These are phyloP conservation scores for Phytopythium boreale DNA, from an alignment of 352 stramenopile species.

Conservation along the genomic window DNA sequence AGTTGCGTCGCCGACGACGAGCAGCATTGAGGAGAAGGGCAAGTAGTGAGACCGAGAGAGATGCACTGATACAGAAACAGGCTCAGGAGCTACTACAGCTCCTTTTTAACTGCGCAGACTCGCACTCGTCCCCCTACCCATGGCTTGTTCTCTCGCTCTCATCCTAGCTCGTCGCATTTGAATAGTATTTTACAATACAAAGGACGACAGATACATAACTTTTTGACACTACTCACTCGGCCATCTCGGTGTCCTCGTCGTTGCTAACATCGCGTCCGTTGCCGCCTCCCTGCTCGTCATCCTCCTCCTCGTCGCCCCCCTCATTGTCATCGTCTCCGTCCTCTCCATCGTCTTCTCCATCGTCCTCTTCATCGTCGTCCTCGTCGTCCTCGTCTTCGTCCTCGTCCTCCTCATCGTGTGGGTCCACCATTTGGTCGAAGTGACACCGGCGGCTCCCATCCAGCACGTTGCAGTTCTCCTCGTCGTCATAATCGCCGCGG, in stretches of 20 bases:
- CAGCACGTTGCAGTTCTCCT: conserved; percentile 84
- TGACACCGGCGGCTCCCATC: conserved; percentile 53
- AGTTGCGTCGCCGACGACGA: conserved; percentile 70
- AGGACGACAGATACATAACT: background rate
- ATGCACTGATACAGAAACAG: background rate
- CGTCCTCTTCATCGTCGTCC: conserved; percentile 43
- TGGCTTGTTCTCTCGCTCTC: background rate
- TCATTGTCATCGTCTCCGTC: conserved; percentile 40
- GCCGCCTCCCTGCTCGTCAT: conserved; percentile 30
- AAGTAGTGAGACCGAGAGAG: background rate
- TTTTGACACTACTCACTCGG: conserved; percentile 18
- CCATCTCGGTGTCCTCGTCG: conserved; percentile 40
- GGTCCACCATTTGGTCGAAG: conserved; percentile 58
- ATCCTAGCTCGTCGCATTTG: conserved; percentile 4
- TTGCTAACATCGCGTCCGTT: conserved; percentile 13
- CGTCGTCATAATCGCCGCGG: conserved; percentile 67
- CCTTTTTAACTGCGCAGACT: too few species aligned
- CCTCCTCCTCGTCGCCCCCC: conserved; percentile 12
- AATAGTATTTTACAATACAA: conserved; percentile 6
- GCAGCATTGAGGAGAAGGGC: conserved; percentile 6
- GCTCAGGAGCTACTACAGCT: conserved; percentile 2
- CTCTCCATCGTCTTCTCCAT: conserved; percentile 31
- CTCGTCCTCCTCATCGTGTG: conserved; percentile 44
- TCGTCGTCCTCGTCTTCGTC: conserved; percentile 19
- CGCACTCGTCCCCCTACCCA: background rate